These are phyloP conservation scores for Aspergillus thermomutatus DNA, from an alignment of 2,329 filamentous ascomycete genomes.

Conservation along the genomic window DNA sequence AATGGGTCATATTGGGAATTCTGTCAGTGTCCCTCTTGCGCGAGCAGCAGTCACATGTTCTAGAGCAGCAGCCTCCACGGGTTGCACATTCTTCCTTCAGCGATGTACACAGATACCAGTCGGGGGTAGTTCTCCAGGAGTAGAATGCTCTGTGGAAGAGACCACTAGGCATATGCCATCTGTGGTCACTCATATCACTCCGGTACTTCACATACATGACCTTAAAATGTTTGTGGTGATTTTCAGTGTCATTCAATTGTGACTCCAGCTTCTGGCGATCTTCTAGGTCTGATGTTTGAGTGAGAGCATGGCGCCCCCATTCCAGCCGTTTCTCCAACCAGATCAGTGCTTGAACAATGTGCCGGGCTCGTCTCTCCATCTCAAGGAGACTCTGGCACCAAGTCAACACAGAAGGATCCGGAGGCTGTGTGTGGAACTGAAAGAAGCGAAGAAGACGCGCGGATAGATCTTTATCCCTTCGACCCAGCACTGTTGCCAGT, in stretches of 20 bases:
- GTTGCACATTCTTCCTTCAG: background rate
- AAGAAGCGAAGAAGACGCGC: background rate
- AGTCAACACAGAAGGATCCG: background rate
- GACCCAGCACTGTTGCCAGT: background rate
- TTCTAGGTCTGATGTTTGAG: too few species aligned
- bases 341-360: background rate
- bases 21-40: background rate
- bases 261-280: too few species aligned
- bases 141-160: background rate
- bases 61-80: background rate
- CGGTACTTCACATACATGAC: background rate
- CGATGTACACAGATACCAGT: background rate
- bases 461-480: background rate
- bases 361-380: background rate
- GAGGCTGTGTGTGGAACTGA: background rate
- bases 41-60: background rate
- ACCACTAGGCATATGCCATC: background rate
- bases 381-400: background rate
- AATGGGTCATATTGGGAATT: background rate
- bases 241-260: background rate
- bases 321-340: background rate
- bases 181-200: background rate
- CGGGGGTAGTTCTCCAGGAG: background rate
- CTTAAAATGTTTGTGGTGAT: background rate
- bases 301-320: background rate